Percentiles rank a stretch among this genome's conserved stretches.
phyloP scores from a whole-genome alignment of 73 alveolate genomes.

The Symbiodinium pilosum region DNA sequence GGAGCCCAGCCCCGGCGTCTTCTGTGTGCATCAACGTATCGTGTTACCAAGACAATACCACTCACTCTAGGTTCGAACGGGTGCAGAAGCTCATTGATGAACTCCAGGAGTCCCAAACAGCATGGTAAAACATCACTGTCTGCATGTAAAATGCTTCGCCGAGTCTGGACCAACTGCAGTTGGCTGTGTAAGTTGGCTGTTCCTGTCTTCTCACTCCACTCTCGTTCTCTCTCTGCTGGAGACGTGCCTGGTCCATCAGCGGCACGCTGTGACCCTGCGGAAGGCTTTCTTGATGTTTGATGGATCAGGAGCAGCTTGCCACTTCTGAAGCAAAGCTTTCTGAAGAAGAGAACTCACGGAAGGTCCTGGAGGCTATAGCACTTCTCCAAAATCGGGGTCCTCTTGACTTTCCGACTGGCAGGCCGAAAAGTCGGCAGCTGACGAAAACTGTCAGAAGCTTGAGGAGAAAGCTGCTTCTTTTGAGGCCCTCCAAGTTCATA shows the following conservation, averaged over 20 bases:
- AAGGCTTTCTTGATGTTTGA: too few species aligned
- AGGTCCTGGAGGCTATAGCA: neutral
- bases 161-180: too few species aligned
- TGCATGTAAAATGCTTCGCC: too few species aligned
- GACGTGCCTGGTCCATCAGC: too few species aligned
- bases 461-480: neutral
- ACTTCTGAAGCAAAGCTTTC: neutral
- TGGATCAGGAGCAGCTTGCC: neutral
- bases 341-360: neutral
- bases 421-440: neutral
- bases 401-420: neutral
- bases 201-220: too few species aligned
- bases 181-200: too few species aligned
- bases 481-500: neutral
- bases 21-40: too few species aligned
- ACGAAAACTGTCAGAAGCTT: neutral
- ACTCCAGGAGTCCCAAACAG: neutral
- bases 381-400: neutral
- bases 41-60: too few species aligned
- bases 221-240: too few species aligned
- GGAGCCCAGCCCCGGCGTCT: neutral
- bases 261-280: too few species aligned
- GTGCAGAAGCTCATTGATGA: neutral
- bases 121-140: too few species aligned
- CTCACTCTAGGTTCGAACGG: neutral